Conservation (phyloP, 2,329 filamentous ascomycete species). For the Colletotrichum abscissum region DNA sequence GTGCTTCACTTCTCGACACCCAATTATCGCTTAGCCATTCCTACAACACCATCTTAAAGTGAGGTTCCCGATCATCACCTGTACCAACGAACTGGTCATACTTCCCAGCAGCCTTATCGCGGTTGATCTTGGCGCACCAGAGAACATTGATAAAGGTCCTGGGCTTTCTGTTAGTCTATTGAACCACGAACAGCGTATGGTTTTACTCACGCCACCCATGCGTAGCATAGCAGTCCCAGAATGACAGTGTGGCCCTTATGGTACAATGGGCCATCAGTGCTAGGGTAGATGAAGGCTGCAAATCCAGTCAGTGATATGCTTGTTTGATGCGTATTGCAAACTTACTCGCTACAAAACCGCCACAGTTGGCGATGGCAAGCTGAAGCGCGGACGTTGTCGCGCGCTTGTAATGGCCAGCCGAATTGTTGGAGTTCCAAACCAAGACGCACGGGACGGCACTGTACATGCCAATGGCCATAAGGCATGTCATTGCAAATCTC, state of each 20-base stretch:
- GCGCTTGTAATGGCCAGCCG: slow-evolving; percentile 76
- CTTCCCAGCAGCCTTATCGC: slow-evolving; percentile 69
- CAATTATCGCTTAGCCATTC: not conserved
- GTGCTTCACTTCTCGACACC: not conserved
- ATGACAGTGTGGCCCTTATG: slow-evolving; percentile 72
- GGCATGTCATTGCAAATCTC: slow-evolving; percentile 74
- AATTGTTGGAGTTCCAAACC: slow-evolving; percentile 76
- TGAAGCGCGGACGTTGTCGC: slow-evolving; percentile 75
- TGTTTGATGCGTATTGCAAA: not conserved
- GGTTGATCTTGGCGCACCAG: slow-evolving; percentile 73
- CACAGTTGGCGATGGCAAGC: slow-evolving; percentile 73
- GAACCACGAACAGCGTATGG: not conserved
- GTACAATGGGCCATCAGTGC: slow-evolving; percentile 65
- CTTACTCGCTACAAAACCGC: slow-evolving; percentile 72
- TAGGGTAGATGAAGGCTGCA: slow-evolving; percentile 69
- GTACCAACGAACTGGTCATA: slow-evolving; percentile 66
- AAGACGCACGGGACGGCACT: slow-evolving; percentile 71
- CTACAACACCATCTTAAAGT: slow-evolving; percentile 70
- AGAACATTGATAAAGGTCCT: slow-evolving; percentile 71
- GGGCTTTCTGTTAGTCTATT: not conserved
- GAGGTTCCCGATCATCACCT: slow-evolving; percentile 73
- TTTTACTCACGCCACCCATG: slow-evolving; percentile 71
- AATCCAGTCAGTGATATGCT: not conserved
- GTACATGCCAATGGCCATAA: slow-evolving; percentile 75
- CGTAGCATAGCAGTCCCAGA: slow-evolving; percentile 67